Evolutionary conservation across 2,329 filamentous ascomycete species (phyloP), one percentile per base, ranked within the genome.

Genomic region (Phyllosticta ampelicida): DNA sequence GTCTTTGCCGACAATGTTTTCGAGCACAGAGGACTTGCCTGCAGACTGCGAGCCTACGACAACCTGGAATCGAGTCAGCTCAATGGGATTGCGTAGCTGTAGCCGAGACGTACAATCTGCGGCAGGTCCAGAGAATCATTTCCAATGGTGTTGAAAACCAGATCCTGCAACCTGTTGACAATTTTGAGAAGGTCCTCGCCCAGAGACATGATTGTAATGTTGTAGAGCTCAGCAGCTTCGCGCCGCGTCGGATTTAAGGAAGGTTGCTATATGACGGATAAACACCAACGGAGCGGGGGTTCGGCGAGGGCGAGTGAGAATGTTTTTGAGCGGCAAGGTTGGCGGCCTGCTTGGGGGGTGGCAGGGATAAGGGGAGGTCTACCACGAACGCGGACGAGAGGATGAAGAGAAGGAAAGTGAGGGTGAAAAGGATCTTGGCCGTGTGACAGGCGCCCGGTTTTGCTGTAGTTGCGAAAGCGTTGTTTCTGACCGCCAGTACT

Each of bases 71-170:
- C 50, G 59, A 50, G 62, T 68, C 59, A 68, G 65, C 54, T 62
- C 44, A 19, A 26, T 28, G n/a, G 21, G 51, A 57, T 60, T 59
- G 55, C 51, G 59, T 52, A 51, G 52, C 55, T 57, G 63, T 55
- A 63, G 63, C 63, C 78, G 85, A 70, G 83, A 96, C 94, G 78
- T 85, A 96, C 94, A 81, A 99, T 99, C 77, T 99, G 94, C 60
- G 94, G 94, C 60, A 99, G 79, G 75, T 99, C 94, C 61, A 99
- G 82, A 56, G 92, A 97, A 75, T 99, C 94, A 78, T 91, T 97
- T 75, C 94, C 94, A 74, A 99, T 99, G 65, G 94, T 99, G 78
- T 99, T 99, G 80, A 99, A 99, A 70, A 99, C 94, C 70, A 99
- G 78, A 75, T 97, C 94, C 76, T 99, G 94, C 69, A 99, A 81